Evolutionary conservation across 2,329 filamentous ascomycete species (phyloP).

Genomic region (Cercospora sp.): DNA sequence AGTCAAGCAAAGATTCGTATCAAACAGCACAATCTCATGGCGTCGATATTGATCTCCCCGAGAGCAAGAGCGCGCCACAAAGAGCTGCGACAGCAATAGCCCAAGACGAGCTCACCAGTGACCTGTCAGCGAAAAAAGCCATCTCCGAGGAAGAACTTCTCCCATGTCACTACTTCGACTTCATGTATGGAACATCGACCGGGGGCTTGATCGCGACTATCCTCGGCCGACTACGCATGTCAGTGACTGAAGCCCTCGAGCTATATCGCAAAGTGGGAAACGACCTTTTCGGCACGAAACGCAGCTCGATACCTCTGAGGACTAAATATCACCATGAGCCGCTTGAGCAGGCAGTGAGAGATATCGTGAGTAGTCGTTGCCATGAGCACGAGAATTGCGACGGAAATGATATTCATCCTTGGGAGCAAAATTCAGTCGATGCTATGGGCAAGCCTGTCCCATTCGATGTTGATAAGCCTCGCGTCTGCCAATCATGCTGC

Average conservation of each 20-base stretch:
- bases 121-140: conserved; percentile 28
- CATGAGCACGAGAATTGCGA: conserved; percentile 46
- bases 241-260: conserved; percentile 49
- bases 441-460: conserved; percentile 21
- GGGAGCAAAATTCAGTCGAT: conserved; percentile 32
- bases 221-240: conserved; percentile 53
- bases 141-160: conserved; percentile 47
- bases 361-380: conserved; percentile 49
- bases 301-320: conserved; percentile 47
- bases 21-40: conserved; percentile 23
- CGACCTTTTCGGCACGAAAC: conserved; percentile 49
- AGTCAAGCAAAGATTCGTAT: conserved; percentile 23
- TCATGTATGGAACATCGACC: conserved; percentile 55
- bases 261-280: conserved; percentile 51
- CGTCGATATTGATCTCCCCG: conserved; percentile 16
- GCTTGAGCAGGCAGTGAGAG: conserved; percentile 49
- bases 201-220: conserved; percentile 55
- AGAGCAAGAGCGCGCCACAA: conserved; percentile 8
- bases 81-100: conserved; percentile 22
- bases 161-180: conserved; percentile 56
- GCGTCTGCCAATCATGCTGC: conserved; percentile 46
- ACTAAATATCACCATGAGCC: conserved; percentile 54
- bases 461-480: conserved; percentile 37
- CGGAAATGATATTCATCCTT: conserved; percentile 50
- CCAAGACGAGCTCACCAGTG: conserved; percentile 28